Percentiles rank a stretch among this genome's conserved stretches.
Evolutionary conservation across 768 basidiomycete genomes (phyloP).

Genomic region (Suillus discolor): DNA sequence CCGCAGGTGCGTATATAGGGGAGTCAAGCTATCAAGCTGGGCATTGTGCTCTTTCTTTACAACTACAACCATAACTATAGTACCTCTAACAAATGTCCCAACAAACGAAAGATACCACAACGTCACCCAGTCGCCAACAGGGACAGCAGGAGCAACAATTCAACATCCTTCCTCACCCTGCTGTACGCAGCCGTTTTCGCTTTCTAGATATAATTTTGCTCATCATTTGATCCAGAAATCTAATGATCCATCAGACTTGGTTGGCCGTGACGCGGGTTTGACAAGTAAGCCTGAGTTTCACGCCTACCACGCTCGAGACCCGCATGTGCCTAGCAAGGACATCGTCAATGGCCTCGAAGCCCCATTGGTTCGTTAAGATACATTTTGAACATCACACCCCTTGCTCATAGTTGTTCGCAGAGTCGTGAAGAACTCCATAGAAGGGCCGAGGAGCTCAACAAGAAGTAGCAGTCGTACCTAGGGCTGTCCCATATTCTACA

Average conservation of each 20-base stretch:
- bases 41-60: neutral
- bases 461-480: constrained; percentile 14
- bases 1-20: constrained; percentile 2
- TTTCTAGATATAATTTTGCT: neutral
- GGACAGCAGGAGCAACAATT: constrained; percentile 41
- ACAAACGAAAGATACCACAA: constrained; percentile 1
- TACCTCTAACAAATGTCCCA: neutral
- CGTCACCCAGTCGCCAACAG: neutral
- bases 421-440: constrained; percentile 53
- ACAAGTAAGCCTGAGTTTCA: constrained; percentile 40
- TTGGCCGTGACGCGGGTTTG: constrained; percentile 38
- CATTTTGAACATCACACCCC: neutral
- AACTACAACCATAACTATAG: neutral
- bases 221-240: constrained; percentile 43
- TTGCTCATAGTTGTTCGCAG: constrained; percentile 29
- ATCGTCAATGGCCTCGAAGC: constrained; percentile 46
- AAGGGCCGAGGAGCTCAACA: constrained; percentile 50
- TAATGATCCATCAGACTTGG: constrained; percentile 59
- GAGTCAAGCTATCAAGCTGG: neutral
- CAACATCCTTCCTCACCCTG: constrained; percentile 63
- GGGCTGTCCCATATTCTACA: neutral
- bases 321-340: constrained; percentile 49
- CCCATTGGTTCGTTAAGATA: constrained; percentile 43
- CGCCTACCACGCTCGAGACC: constrained; percentile 54
- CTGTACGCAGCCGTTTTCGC: constrained; percentile 39